These are phyloP conservation scores for Mariannaea sp. DNA, from an alignment of 2,329 filamentous ascomycete species.

Conservation along the genomic window DNA sequence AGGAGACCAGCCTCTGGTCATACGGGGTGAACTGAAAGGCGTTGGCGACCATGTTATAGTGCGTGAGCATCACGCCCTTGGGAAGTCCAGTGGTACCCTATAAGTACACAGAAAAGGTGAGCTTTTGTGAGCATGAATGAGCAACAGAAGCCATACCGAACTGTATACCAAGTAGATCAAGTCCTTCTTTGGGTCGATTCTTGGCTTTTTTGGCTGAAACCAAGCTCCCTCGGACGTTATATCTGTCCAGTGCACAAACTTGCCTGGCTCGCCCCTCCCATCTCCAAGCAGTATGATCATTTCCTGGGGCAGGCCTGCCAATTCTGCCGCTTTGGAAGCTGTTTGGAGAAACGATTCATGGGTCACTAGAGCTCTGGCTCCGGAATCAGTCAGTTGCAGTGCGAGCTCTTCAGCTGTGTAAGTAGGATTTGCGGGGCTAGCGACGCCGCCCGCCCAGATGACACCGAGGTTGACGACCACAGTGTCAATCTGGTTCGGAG, in stretches of 20 bases:
- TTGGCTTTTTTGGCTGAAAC: constrained; percentile 58
- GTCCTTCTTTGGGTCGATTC: constrained; percentile 71
- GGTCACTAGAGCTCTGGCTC: constrained; percentile 76
- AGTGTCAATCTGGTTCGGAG: constrained; percentile 85
- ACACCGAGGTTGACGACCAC: constrained; percentile 77
- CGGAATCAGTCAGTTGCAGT: constrained; percentile 80
- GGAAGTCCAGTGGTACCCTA: constrained; percentile 85
- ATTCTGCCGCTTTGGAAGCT: constrained; percentile 69
- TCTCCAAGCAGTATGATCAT: constrained; percentile 79
- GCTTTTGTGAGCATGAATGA: neutral
- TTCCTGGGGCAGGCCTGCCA: constrained; percentile 71
- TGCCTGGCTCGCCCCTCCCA: constrained; percentile 60
- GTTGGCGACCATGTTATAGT: constrained; percentile 82
- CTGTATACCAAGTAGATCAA: constrained; percentile 86
- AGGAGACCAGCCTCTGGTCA: constrained; percentile 61
- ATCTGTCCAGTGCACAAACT: constrained; percentile 72
- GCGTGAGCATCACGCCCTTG: constrained; percentile 88
- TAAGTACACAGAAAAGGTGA: neutral
- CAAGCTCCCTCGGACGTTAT: constrained; percentile 64
- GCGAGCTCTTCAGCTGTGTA: constrained; percentile 85
- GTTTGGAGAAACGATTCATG: constrained; percentile 68
- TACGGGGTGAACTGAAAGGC: constrained; percentile 58
- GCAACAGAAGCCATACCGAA: constrained; percentile 49
- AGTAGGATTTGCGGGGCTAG: constrained; percentile 85
- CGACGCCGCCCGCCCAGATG: constrained; percentile 80